Percentiles rank a stretch among this genome's conserved stretches.
Conservation (phyloP, 1,284 basidiomycete species). For the Ustilago bromivora region DNA sequence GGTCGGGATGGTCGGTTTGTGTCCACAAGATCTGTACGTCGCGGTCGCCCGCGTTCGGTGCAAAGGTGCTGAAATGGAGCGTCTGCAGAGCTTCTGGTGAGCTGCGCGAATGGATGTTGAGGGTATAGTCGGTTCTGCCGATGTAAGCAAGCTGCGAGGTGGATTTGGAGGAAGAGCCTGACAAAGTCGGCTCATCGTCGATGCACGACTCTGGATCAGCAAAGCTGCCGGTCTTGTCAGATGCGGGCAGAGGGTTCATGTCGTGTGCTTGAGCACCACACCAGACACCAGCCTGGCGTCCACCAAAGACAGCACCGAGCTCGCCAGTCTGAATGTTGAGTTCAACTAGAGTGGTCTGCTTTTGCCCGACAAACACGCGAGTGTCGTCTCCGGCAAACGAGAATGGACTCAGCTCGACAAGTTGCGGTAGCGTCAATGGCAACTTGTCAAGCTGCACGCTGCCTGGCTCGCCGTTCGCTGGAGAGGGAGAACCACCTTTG, state of each 20-base stretch:
- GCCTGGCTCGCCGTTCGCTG: slow-evolving; percentile 24
- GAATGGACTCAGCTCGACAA: slow-evolving; percentile 88
- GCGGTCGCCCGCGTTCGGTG: slow-evolving; percentile 65
- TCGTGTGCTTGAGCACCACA: slow-evolving; percentile 42
- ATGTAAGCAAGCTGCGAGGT: slow-evolving; percentile 56
- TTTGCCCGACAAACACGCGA: slow-evolving; percentile 84
- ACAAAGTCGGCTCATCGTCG: slow-evolving; percentile 44
- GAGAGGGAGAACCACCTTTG: slow-evolving; percentile 9
- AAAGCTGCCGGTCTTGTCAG: background rate
- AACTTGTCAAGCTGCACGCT: slow-evolving; percentile 76
- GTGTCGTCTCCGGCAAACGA: slow-evolving; percentile 79
- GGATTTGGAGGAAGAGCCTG: slow-evolving; percentile 40
- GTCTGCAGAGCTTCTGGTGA: slow-evolving; percentile 61
- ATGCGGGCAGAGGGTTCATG: slow-evolving; percentile 11
- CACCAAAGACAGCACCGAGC: slow-evolving; percentile 80
- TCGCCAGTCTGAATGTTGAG: slow-evolving; percentile 85
- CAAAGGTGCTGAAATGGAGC: slow-evolving; percentile 64
- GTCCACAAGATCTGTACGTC: slow-evolving; percentile 63
- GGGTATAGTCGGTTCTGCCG: slow-evolving; percentile 67
- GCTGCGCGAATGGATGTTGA: slow-evolving; percentile 63
- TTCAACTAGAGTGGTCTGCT: slow-evolving; percentile 83
- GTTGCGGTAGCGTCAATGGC: slow-evolving; percentile 84
- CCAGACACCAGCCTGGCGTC: slow-evolving; percentile 51
- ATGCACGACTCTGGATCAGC: slow-evolving; percentile 43
- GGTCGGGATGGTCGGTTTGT: slow-evolving; percentile 49